phyloP scores from a whole-genome alignment of 1,284 basidiomycete genomes.

The Anthracocystis walkeri region DNA sequence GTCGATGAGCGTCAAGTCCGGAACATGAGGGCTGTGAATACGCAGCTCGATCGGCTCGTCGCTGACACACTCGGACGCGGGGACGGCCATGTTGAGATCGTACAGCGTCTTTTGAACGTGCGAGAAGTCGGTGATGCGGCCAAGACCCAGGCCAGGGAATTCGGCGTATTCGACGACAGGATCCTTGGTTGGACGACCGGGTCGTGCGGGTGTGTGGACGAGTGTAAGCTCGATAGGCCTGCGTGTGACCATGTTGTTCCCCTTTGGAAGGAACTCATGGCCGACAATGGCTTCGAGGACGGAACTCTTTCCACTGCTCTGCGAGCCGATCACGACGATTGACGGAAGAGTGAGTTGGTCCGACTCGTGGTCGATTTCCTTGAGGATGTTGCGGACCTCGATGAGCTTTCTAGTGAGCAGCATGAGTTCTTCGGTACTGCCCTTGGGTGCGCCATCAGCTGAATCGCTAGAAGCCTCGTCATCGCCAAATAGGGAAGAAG shows the following conservation, averaged over 20 bases:
- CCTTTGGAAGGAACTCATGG: slow-evolving; percentile 97
- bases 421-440: slow-evolving; percentile 75
- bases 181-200: slow-evolving; percentile 71
- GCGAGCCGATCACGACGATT: slow-evolving; percentile 97
- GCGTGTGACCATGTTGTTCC: slow-evolving; percentile 99
- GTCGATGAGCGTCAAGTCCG: slow-evolving; percentile 96
- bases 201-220: slow-evolving; percentile 77
- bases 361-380: slow-evolving; percentile 89
- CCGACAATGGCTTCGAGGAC: slow-evolving; percentile 98
- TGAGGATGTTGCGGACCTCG: slow-evolving; percentile 90
- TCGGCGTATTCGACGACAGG: slow-evolving; percentile 83
- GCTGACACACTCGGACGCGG: slow-evolving; percentile 87
- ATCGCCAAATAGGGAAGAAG: slow-evolving; percentile 44
- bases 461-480: slow-evolving; percentile 15
- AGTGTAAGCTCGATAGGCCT: slow-evolving; percentile 97
- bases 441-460: slow-evolving; percentile 11
- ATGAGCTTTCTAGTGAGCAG: slow-evolving; percentile 94
- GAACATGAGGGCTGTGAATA: slow-evolving; percentile 94
- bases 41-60: slow-evolving; percentile 95
- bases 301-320: slow-evolving; percentile 97
- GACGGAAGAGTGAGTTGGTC: slow-evolving; percentile 88
- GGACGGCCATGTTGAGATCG: slow-evolving; percentile 93
- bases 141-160: slow-evolving; percentile 88
- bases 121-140: slow-evolving; percentile 88
- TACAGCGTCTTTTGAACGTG: slow-evolving; percentile 91